Evolutionary conservation across 192 early-diverging fungal species (phyloP).

Genomic region (Backusella sp.): DNA sequence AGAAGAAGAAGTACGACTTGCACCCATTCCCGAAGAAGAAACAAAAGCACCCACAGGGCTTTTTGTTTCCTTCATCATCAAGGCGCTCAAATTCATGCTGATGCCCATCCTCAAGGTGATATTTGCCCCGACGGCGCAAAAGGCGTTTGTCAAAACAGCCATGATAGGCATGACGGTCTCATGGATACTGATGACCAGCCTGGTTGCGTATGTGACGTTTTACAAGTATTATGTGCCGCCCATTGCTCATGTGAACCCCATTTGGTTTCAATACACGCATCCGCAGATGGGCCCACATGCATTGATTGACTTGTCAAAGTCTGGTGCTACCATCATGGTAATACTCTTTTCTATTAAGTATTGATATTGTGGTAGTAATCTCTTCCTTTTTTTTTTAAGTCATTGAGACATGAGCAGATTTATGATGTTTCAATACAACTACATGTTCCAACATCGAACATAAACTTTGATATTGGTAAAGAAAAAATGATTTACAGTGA

Average conservation of each 20-base stretch:
- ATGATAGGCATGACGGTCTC: conserved; percentile 16
- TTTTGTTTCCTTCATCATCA: not conserved
- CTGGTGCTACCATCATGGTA: not conserved
- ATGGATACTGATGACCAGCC: conserved; percentile 16
- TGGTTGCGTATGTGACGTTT: conserved; percentile 15
- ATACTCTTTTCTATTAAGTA: not conserved
- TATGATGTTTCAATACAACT: conserved; percentile 23
- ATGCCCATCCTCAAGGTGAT: conserved; percentile 15
- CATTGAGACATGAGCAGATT: conserved; percentile 23
- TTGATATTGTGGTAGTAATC: not conserved
- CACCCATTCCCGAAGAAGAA: not conserved
- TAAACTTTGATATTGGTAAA: conserved; percentile 27
- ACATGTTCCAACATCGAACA: conserved; percentile 29
- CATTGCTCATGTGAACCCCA: conserved; percentile 19
- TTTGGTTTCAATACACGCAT: conserved; percentile 20
- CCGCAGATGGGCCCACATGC: not conserved
- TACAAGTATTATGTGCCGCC: conserved; percentile 21
- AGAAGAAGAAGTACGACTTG: not conserved
- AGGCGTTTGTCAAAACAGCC: conserved; percentile 19
- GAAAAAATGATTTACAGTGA: not conserved
- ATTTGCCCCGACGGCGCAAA: conserved; percentile 20
- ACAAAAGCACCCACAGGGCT: not conserved
- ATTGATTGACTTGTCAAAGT: not conserved
- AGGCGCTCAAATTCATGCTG: conserved; percentile 3
- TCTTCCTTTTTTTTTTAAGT: not conserved